Evolutionary conservation across 2,329 filamentous ascomycete genomes (phyloP), one percentile per base, ranked within the genome.

Genomic region (Atkinsonella texensis): DNA sequence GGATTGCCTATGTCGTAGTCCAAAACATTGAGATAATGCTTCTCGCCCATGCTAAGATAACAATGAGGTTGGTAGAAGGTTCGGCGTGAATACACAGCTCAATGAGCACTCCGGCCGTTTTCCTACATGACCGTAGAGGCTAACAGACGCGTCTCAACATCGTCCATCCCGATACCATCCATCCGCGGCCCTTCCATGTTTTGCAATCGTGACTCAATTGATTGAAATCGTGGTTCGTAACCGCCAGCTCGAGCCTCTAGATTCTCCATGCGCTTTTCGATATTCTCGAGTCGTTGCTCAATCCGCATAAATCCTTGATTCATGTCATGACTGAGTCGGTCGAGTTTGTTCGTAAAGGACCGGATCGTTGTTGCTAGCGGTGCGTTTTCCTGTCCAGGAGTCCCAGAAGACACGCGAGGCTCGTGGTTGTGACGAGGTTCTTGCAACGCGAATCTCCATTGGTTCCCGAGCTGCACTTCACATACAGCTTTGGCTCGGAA

Each of bases 401-500:
- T 70, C 38, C 74, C 75, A 17, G 76, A 73, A 9, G 76, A 71
- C 48, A 79, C 66, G 53, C 79, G 75, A 33, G 79, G 74, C 58
- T 81, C 79, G 60, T 82, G 79, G 62, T 82, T 82, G 61, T 82
- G 79, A 13, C 77, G 70, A n/a, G 71, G 63, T 52, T 80, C 76
- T 54, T 81, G 79, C 11, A 82, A 74, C 8, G 74, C 75, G 55
- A 82, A 82, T n/a, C 79, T 76, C 79, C 79, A 82, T 63, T 81
- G 78, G 55, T 81, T 80, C 42, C 74, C 74, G 11, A 82, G 68
- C 62, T 80, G 77, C 7, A 82, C 79, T 60, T 82, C 79, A 55
- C 79, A 82, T 20, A 82, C 79, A 23, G 79, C 79, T 67, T 82
- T 82, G 51, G 79, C 79, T 49, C 77, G 75, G 68, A 79, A 82